Evolutionary conservation across 768 basidiomycete genomes (phyloP).

Genomic region (Gloeopeniophorella convolvens): DNA sequence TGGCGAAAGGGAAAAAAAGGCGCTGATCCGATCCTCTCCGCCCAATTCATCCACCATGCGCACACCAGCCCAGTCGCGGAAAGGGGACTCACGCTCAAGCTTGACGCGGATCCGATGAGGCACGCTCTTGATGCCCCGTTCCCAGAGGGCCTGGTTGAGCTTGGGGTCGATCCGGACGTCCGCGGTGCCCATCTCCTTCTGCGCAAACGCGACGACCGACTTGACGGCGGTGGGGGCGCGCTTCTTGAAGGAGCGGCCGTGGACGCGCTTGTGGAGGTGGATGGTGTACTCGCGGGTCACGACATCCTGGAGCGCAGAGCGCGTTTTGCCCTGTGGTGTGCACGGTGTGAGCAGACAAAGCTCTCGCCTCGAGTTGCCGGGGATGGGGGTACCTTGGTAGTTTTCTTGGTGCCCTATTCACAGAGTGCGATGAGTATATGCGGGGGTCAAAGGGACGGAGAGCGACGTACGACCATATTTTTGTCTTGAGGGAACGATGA

Average conservation of each 20-base stretch:
- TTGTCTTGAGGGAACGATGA: constrained; percentile 51
- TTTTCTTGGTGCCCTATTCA: constrained; percentile 16
- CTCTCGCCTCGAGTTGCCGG: not conserved
- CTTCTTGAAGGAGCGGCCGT: constrained; percentile 94
- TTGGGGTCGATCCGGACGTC: constrained; percentile 94
- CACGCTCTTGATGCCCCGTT: constrained; percentile 86
- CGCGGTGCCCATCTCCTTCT: constrained; percentile 90
- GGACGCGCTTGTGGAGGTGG: constrained; percentile 92
- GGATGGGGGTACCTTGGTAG: constrained; percentile 10
- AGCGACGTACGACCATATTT: constrained; percentile 41
- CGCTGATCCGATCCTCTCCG: not conserved
- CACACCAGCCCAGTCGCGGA: not conserved
- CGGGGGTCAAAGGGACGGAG: not conserved
- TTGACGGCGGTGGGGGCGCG: constrained; percentile 96
- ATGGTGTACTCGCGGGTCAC: constrained; percentile 99
- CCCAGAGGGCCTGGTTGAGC: constrained; percentile 96
- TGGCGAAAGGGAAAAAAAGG: not conserved
- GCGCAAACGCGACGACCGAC: constrained; percentile 86
- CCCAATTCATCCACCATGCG: constrained; percentile 4
- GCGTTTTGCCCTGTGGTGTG: constrained; percentile 57
- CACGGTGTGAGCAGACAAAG: not conserved
- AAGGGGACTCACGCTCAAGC: constrained; percentile 71
- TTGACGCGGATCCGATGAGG: constrained; percentile 89
- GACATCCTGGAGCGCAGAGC: constrained; percentile 96
- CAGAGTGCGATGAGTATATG: not conserved